Evolutionary conservation across 306 rosid genomes (phyloP).

Genomic region (Cucumis cinereus): DNA sequence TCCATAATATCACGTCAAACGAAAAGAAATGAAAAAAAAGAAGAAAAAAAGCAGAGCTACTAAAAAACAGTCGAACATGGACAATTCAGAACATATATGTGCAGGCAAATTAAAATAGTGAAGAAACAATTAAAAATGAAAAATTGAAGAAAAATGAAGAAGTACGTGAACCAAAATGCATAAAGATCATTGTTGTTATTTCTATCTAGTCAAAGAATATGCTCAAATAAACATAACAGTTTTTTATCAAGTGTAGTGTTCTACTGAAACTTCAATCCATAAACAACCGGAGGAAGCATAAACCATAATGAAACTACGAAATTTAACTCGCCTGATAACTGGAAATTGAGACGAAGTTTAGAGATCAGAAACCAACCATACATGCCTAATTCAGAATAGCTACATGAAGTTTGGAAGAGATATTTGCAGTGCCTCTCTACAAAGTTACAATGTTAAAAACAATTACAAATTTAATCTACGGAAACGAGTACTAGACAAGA

Average conservation of each 20-base stretch:
- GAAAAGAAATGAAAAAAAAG: too few relatives aligned
- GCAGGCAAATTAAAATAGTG: neutral
- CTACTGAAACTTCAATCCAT: neutral
- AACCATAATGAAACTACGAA: neutral
- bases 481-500: neutral
- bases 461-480: neutral
- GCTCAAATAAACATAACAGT: neutral
- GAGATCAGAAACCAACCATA: neutral
- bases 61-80: neutral
- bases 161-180: neutral
- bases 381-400: neutral
- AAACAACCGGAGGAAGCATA: neutral
- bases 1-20: too few relatives aligned
- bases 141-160: neutral
- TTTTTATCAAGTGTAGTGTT: neutral
- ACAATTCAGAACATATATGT: neutral
- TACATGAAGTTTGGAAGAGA: neutral
- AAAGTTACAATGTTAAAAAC: neutral
- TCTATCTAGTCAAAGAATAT: neutral
- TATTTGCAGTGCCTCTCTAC: neutral
- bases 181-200: neutral
- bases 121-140: neutral
- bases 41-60: too few relatives aligned
- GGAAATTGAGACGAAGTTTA: neutral
- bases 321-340: neutral